Base-by-base conservation (phyloP, 441 rosid species). In the Metrosideros polymorpha region DNA sequence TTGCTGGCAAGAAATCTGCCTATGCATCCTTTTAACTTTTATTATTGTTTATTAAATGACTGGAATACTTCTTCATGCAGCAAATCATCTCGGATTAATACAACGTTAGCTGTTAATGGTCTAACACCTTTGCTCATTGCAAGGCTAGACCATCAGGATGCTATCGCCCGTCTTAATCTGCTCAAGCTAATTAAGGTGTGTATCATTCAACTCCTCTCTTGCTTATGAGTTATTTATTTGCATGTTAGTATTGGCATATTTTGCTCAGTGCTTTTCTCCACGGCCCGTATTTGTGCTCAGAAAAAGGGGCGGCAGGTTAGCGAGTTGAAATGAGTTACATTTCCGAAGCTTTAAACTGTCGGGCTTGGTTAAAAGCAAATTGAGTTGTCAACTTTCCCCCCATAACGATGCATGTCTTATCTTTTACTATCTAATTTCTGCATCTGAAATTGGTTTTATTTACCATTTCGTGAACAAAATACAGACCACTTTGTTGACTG, bases 101-200 rank as follows among this genome's bases (percentile, higher is more conserved):
- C 95, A 51, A 96, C 98, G 8, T 91, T 98, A 89, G 99, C 99
- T 85, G 96, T 95, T 71, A 96, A 94, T 90, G 99, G 99, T 76
- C 94, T 98, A 94, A 98, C 98, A 43, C 99, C 98, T 17, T 91
- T 98, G 90, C 97, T 98, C 25, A 94, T 98, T 54, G 91, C 94
- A 76, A 94, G 98, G 90, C 92, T 98, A 91, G 99, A 96, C 87
- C 98, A 96, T 88, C 99, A 94, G 90, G 99, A 98, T 90, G 99
- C 99, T 35, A 96, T 98, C 88, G 99, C 99, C 75, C 97, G 99
- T 59, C 98, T 96, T 85, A 98, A 95, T 92, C 94, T 98, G 86
- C 96, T 96, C 63, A 98, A 98, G 90, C 91, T 96, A 86, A 98
- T 98, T 54, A 98, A 96, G 99, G 99, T 95, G 29, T 50, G 87